Conservation (phyloP, 2,329 filamentous ascomycete genomes). For the Westerdykella sp. region DNA sequence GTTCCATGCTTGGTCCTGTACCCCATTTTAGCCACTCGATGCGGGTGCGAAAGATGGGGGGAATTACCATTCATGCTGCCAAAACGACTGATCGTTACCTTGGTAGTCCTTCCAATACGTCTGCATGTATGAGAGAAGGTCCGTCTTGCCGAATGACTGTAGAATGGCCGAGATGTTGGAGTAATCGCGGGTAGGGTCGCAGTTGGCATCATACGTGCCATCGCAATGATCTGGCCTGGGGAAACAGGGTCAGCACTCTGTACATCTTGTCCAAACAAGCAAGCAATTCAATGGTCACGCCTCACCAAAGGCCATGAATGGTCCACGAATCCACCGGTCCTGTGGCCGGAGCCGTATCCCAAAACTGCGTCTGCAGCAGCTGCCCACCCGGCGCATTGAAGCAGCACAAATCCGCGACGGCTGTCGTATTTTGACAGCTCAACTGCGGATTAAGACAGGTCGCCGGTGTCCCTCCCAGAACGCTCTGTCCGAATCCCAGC, state of each 20-base stretch:
- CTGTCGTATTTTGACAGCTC: slow-evolving; percentile 59
- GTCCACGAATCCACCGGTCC: slow-evolving; percentile 68
- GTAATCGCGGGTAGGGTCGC: slow-evolving; percentile 57
- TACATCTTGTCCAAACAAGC: background rate
- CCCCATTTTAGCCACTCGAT: too few relatives aligned
- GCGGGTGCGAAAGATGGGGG: too few relatives aligned
- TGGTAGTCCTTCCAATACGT: slow-evolving; percentile 66
- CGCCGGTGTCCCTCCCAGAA: background rate
- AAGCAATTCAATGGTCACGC: background rate
- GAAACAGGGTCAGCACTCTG: background rate
- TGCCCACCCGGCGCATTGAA: slow-evolving; percentile 68
- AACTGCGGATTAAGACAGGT: slow-evolving; percentile 41
- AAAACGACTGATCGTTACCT: slow-evolving; percentile 58
- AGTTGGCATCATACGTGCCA: slow-evolving; percentile 61
- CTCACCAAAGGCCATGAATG: slow-evolving; percentile 61
- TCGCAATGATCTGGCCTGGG: slow-evolving; percentile 54
- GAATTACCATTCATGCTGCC: slow-evolving; percentile 59
- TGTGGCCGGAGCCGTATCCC: slow-evolving; percentile 60
- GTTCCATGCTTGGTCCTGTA: slow-evolving; percentile 59
- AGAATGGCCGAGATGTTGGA: slow-evolving; percentile 61
- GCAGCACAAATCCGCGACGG: slow-evolving; percentile 62
- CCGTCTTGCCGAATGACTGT: slow-evolving; percentile 47
- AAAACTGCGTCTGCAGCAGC: slow-evolving; percentile 70
- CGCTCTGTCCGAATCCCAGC: background rate
- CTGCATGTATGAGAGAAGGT: slow-evolving; percentile 60